Base-by-base conservation (phyloP, 2,329 filamentous ascomycete genomes). In the Aureobasidium sp. region DNA sequence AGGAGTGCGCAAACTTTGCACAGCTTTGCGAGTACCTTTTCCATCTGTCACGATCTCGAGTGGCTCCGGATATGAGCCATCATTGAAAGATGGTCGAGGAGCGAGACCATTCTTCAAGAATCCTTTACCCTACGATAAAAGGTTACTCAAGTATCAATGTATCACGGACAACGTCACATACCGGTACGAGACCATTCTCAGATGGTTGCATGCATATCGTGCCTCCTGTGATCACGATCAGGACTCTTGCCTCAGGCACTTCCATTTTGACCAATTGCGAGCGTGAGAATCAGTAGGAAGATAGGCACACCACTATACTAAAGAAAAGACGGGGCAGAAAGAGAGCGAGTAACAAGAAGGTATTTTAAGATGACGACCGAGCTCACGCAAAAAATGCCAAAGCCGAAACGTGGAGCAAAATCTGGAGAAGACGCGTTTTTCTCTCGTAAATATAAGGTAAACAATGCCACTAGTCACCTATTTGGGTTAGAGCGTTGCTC, bases 201-300 rank as follows among this genome's bases (percentile, higher is more conserved):
- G 90, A 91, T 61, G 86, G 87, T 71, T 88, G 86, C 92, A 97
- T 96, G 77, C 91, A 96, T 70, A 96, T 96, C 7, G 88, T 91
- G 48, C 88, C 89, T 64, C 83, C 91, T 13, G 92, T 96, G 79
- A 95, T 93, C 74, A 96, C 90, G 70, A 96, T 88, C 66, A 97
- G 80, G 13, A 97, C 89, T 63, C 89, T 82, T 27, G 90, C 90
- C 73, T 95, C 90, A 12, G 87, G 88, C 5, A 23, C 50, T 41
- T 62, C 60, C 50, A 53, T 48, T 3, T 37, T 42, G 15, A 17
- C 27, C 2, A 5, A 3, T 23, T n/a, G 5, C n/a, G 6, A n/a
- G 23, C 10, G 26, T 9, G 17, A 41, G 5, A 17, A 37, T 8
- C 32, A 3, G 27, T 7, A 39, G 8, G 13, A 3, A 51, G 12